Evolutionary conservation across 148 eudicot species (phyloP), one percentile per base, ranked within the genome.

Genomic region (Chenopodium album): DNA sequence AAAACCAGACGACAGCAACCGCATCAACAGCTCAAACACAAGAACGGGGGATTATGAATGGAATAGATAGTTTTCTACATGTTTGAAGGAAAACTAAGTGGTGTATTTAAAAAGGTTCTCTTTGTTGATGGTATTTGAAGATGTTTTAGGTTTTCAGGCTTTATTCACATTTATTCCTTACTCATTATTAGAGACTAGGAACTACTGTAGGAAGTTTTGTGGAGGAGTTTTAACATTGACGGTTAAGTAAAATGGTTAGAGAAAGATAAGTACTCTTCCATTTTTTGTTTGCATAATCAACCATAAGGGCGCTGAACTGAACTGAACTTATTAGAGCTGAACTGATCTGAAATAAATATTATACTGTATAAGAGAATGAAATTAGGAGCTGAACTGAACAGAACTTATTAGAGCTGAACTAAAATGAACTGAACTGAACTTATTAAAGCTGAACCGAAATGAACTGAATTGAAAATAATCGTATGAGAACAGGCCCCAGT

Each of bases 31-130:
- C 52, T 76, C 88, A 52, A 92, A 83, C 86, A 70, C 92, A 44
- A 87, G 92, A 37, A 69, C 59, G 17, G 82, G 76, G 19, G 95
- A 94, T 50, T 84, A 78, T 71, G 99, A 95, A 86, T 96, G 99
- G 99, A 96, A 86, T 89, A 88, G 97, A 87, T 96, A 91, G 86
- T 63, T 50, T 41, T 41, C 44, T 41, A 4, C 44, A 41, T 41
- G 12, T 22, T 29, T 22, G 71, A 37, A 20, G 52, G 22, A 19
- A 8, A 19, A 5, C 44, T 44, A 11, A n/a, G 50, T 23, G 31
- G 9, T 4, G 59, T 12, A n/a, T 17, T 11, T 73, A 6, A 37
- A 32, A 16, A 1, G 46, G 4, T 68, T 31, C 32, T 16, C 32
- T 16, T 7, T 68, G 44, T 31, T 32, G 4, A 68, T 32, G 7